Percentiles rank a stretch among this genome's conserved stretches.
Conservation (phyloP, 192 early-diverging fungal species). For the Pilobolus umbonatus region DNA sequence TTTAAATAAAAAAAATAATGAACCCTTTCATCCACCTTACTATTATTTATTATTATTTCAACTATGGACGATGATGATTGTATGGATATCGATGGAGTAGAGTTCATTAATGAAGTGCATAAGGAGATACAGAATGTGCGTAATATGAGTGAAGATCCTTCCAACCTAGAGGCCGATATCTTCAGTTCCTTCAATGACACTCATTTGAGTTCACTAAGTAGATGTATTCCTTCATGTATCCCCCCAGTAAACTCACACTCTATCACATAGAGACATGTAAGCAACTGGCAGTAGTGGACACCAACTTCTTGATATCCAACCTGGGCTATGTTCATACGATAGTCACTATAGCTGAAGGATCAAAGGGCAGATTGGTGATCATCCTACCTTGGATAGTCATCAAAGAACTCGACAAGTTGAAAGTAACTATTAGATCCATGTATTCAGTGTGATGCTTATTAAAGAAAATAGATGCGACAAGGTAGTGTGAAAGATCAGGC, state of each 20-base stretch:
- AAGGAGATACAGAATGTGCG: constrained; percentile 11
- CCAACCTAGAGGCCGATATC: too few relatives aligned
- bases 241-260: too few relatives aligned
- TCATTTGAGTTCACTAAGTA: too few relatives aligned
- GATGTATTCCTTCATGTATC: too few relatives aligned
- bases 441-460: constrained; percentile 35
- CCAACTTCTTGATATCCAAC: constrained; percentile 52
- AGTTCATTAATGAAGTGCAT: constrained; percentile 27
- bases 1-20: neutral
- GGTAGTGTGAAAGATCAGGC: constrained; percentile 29
- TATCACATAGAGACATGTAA: neutral
- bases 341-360: constrained; percentile 10
- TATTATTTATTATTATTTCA: too few relatives aligned
- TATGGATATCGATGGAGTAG: constrained; percentile 35
- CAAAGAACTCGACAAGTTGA: constrained; percentile 52
- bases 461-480: neutral
- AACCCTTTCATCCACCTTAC: too few relatives aligned
- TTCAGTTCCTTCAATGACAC: too few relatives aligned
- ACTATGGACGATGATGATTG: neutral
- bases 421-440: constrained; percentile 24
- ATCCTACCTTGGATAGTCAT: constrained; percentile 58
- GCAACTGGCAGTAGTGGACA: constrained; percentile 42
- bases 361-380: constrained; percentile 27
- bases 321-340: constrained; percentile 42
- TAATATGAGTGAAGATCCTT: too few relatives aligned